A percentile compares a stretch with the other conserved stretches of the same genome.
Conservation (phyloP, 768 basidiomycete genomes). For the Rhizopogon salebrosus region DNA sequence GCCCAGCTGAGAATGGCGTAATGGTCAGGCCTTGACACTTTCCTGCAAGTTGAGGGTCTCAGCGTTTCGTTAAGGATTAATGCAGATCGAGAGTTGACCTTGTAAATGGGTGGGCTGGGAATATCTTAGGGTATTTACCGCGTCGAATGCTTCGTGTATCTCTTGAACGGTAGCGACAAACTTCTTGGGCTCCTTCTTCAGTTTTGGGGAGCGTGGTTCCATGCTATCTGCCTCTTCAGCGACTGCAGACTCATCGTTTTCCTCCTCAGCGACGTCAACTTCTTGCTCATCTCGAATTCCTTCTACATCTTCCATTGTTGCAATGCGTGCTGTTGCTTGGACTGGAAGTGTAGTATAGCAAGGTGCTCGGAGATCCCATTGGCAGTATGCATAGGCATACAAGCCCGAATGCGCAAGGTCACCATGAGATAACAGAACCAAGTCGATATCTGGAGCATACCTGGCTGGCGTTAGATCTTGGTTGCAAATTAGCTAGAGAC, state of each 20-base stretch:
- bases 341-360: slow-evolving; percentile 94
- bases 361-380: slow-evolving; percentile 84
- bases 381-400: slow-evolving; percentile 87
- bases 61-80: background rate
- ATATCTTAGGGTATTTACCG: slow-evolving; percentile 87
- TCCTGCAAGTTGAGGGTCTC: slow-evolving; percentile 36
- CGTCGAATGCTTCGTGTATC: slow-evolving; percentile 90
- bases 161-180: slow-evolving; percentile 76
- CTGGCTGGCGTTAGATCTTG: slow-evolving; percentile 32
- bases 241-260: slow-evolving; percentile 19
- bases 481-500: background rate
- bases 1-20: slow-evolving; percentile 92
- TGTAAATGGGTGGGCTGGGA: slow-evolving; percentile 94
- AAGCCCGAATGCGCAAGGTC: slow-evolving; percentile 85
- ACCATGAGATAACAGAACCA: slow-evolving; percentile 92
- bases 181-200: slow-evolving; percentile 36
- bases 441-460: slow-evolving; percentile 73
- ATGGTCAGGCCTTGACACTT: slow-evolving; percentile 92
- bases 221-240: slow-evolving; percentile 17
- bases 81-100: slow-evolving; percentile 45
- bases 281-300: slow-evolving; percentile 73
- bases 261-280: slow-evolving; percentile 30
- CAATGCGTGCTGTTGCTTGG: slow-evolving; percentile 91
- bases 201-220: background rate
- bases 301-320: slow-evolving; percentile 84